These are phyloP conservation scores for Kluyveromyces marxianus DNA, from an alignment of 1,139 yeast genomes.

Conservation along the genomic window DNA sequence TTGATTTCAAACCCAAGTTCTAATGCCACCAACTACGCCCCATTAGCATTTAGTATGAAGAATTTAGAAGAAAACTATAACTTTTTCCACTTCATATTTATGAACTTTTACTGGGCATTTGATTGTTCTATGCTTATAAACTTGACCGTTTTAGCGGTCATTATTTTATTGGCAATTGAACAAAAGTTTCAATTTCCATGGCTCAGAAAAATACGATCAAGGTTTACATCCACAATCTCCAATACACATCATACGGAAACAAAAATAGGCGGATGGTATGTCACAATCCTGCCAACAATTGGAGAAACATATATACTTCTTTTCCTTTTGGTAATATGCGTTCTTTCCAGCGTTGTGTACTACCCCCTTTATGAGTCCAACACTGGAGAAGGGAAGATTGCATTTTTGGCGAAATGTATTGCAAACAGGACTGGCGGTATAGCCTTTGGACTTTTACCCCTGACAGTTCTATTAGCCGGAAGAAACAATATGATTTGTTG, in stretches of 20 bases:
- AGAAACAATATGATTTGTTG: slow-evolving; percentile 59
- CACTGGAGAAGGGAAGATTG: slow-evolving; percentile 5
- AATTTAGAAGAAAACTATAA: slow-evolving; percentile 2
- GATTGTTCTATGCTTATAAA: slow-evolving; percentile 7
- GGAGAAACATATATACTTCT: slow-evolving; percentile 7
- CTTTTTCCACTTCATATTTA: slow-evolving; percentile 5
- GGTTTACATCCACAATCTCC: slow-evolving; percentile 6
- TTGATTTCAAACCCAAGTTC: neutral
- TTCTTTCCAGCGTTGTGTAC: slow-evolving; percentile 2
- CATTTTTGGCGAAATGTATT: slow-evolving; percentile 41
- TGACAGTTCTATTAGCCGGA: slow-evolving; percentile 50
- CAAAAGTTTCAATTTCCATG: slow-evolving; percentile 2
- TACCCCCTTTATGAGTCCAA: slow-evolving; percentile 5
- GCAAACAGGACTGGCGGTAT: slow-evolving; percentile 57
- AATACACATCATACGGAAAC: slow-evolving; percentile 9
- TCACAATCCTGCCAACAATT: slow-evolving; percentile 8
- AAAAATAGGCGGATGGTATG: slow-evolving; percentile 4
- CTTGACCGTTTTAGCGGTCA: neutral
- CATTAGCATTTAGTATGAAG: slow-evolving; percentile 1
- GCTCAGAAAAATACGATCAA: slow-evolving; percentile 6
- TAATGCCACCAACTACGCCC: neutral
- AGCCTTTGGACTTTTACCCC: slow-evolving; percentile 43
- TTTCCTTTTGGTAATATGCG: slow-evolving; percentile 4
- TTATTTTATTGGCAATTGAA: slow-evolving; percentile 1
- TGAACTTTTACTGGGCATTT: slow-evolving; percentile 8